These are phyloP conservation scores for Trametes cinnabarina DNA, from an alignment of 768 basidiomycete species.

Conservation along the genomic window DNA sequence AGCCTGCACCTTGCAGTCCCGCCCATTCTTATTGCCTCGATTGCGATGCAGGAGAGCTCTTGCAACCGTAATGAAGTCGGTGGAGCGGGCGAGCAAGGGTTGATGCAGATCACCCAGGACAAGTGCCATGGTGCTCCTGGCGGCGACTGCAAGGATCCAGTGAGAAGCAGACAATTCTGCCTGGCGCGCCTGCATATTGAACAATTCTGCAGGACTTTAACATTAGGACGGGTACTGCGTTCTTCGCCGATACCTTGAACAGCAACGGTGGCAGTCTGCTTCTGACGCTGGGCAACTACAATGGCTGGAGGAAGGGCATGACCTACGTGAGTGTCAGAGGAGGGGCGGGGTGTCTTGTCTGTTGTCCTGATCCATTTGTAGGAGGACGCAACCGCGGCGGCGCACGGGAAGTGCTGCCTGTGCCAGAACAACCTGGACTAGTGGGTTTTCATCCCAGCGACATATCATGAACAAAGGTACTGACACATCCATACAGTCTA, in stretches of 20 bases:
- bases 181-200: not conserved
- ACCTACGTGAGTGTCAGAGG: conserved; percentile 48
- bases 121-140: conserved; percentile 64
- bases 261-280: conserved; percentile 53
- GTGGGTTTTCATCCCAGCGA: conserved; percentile 39
- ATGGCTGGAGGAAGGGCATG: conserved; percentile 64
- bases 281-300: conserved; percentile 66
- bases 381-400: conserved; percentile 59
- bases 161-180: conserved; percentile 19
- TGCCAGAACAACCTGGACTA: conserved; percentile 90
- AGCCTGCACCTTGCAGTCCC: conserved; percentile 42
- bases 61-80: conserved; percentile 70
- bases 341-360: too few relatives aligned
- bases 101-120: conserved; percentile 82
- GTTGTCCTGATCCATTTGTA: conserved; percentile 23
- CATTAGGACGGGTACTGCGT: conserved; percentile 62
- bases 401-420: conserved; percentile 50
- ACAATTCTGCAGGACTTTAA: conserved; percentile 56
- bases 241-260: conserved; percentile 52
- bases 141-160: conserved; percentile 42
- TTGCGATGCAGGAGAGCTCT: conserved; percentile 85
- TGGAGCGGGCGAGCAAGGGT: conserved; percentile 77
- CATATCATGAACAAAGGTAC: not conserved
- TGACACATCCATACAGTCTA: conserved; percentile 42
- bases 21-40: conserved; percentile 75